phyloP scores from a whole-genome alignment of 225 moss, liverwort and hornwort species.

The Marchantia polymorpha region DNA sequence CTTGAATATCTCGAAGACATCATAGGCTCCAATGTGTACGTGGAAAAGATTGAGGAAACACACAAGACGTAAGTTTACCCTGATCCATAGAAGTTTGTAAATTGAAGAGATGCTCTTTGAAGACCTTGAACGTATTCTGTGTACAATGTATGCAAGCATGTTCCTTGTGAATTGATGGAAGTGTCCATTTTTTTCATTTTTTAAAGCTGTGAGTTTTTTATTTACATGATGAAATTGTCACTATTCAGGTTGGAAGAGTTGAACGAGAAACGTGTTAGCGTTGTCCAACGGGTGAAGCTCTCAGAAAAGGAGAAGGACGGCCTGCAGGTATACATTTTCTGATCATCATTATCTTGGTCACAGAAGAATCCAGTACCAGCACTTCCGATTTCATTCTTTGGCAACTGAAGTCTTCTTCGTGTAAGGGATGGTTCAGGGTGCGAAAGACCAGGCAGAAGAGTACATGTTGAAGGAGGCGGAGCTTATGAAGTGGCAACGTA shows the following conservation, averaged over 20 bases:
- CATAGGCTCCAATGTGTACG: constrained; percentile 88
- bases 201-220: background rate
- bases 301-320: constrained; percentile 87
- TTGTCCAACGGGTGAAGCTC: constrained; percentile 91
- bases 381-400: background rate
- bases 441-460: constrained; percentile 84
- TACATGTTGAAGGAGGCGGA: constrained; percentile 92
- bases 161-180: background rate
- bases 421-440: constrained; percentile 48
- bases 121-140: background rate
- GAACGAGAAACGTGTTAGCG: constrained; percentile 80
- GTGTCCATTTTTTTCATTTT: background rate
- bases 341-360: background rate
- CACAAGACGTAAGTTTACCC: constrained; percentile 65
- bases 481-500: constrained; percentile 64
- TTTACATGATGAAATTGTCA: background rate
- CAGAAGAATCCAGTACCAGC: background rate
- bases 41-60: constrained; percentile 79
- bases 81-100: background rate
- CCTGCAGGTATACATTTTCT: constrained; percentile 61
- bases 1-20: constrained; percentile 98
- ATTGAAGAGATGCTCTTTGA: background rate
- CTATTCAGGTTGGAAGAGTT: constrained; percentile 69
- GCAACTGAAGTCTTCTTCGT: background rate
- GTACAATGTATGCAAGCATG: too few species aligned